Evolutionary conservation across 441 rosid species (phyloP), one percentile per base, ranked within the genome.

Genomic region (Jatropha podagrica): DNA sequence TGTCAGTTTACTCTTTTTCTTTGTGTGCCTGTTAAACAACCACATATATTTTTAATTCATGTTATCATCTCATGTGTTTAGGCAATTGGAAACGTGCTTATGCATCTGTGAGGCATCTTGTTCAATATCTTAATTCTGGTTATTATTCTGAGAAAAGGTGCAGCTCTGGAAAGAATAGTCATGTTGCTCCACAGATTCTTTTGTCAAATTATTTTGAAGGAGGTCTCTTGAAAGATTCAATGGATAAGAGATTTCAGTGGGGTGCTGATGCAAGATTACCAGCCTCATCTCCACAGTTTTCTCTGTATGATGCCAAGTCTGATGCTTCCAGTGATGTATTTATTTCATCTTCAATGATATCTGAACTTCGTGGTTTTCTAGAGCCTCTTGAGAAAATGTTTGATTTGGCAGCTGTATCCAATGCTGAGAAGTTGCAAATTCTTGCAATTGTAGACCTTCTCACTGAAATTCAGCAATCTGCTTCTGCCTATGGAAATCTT

Each of bases 71-170:
- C 78, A 79, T 87, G 79, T 91, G 80, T 86, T 81, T 82, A 96
- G 99, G 99, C 70, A 88, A 89, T 74, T 92, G 98, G 98, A 93
- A 87, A 82, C 95, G 97, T 79, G 97, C 98, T 76, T 86, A 81
- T 80, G 82, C 76, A 72, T 90, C 96, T 79, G 75, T 96, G 82
- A 87, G 83, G 80, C 98, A 96, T 90, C 90, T 93, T 81, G 86
- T 87, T 73, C 92, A 89, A 63, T 81, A 73, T 81, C 84, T 91
- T 78, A 78, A 81, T 76, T 81, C 91, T 78, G 76, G 65, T 71
- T 67, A 75, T 82, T 74, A 80, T 83, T 84, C 89, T 69, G 75
- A 83, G 82, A 81, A 79, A 81, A 74, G 73, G 70, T 74, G 61
- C 77, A 38, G 51, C 71, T 56, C 78, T 85, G 77, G 81, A 59